Conservation (phyloP, 805 yeast species). For the Sugiyamaella boreocaroliniensis region DNA sequence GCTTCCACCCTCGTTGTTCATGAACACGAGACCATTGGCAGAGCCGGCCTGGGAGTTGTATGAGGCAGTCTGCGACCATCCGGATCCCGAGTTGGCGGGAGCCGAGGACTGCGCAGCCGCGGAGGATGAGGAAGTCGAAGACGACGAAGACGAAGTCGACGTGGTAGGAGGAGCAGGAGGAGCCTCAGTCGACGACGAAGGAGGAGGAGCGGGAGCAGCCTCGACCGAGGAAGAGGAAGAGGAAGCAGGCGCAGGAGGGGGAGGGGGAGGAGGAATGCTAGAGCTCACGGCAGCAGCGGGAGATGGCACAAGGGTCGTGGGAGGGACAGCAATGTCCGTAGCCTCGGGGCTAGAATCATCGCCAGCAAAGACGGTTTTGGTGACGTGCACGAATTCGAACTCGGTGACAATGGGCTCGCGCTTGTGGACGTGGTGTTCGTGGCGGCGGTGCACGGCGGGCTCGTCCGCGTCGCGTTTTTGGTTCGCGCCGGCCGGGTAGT, state of each 20-base stretch:
- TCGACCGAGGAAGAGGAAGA: conserved; percentile 24
- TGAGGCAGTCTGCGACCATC: conserved; percentile 71
- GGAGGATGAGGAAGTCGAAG: conserved; percentile 28
- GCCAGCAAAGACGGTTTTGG: conserved; percentile 30
- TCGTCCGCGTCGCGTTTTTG: conserved; percentile 47
- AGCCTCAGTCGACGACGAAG: conserved; percentile 7
- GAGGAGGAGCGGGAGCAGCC: conserved; percentile 10
- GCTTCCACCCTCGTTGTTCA: conserved; percentile 83
- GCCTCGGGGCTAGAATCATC: conserved; percentile 9
- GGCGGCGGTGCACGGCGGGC: conserved; percentile 24
- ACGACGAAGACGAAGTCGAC: conserved; percentile 11
- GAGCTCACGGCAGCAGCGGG: conserved; percentile 12
- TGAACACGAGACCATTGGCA: conserved; percentile 65
- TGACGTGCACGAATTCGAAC: conserved; percentile 53
- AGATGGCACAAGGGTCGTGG: conserved; percentile 14
- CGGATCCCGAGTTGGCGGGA: conserved; percentile 30
- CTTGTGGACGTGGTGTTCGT: conserved; percentile 46
- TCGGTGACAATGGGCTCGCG: conserved; percentile 63
- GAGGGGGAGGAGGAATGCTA: conserved; percentile 26
- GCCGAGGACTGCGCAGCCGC: conserved; percentile 33
- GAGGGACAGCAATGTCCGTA: conserved; percentile 24
- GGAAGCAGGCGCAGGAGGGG: conserved; percentile 29
- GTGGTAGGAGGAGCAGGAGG: conserved; percentile 16
- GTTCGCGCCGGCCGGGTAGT: conserved; percentile 49
- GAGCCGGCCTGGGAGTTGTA: conserved; percentile 60